Evolutionary conservation across 2,329 filamentous ascomycete genomes (phyloP), one percentile per base, ranked within the genome.

Genomic region (Dendryphion nanum): DNA sequence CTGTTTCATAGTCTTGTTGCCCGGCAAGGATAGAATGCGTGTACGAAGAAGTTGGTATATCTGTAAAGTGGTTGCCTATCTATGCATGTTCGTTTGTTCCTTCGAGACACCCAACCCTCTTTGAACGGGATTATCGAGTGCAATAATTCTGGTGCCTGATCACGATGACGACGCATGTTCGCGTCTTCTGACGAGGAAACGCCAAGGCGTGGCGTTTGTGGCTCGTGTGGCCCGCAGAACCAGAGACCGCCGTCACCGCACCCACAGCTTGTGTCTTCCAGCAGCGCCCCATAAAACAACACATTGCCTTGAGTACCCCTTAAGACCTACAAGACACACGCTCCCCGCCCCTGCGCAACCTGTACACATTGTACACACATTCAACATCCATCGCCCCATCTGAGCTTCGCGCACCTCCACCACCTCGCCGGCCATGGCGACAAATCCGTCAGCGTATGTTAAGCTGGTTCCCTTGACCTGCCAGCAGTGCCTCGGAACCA

Each of bases 371-470:
- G 7, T n/a, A 8, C 8, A 26, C 23, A 26, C 23, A 26, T 26
- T n/a, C 8, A 8, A 26, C 23, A n/a, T 26, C 23, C n/a, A 26
- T n/a, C n/a, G n/a, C 23, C 8, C 30, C 26, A 21, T 30, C 29
- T n/a, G n/a, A n/a, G n/a, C n/a, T n/a, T n/a, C n/a, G n/a, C n/a
- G n/a, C n/a, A n/a, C n/a, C 26, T 19, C 10, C 26, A 21, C 18
- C 18, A 28, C 32, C 23, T 34, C 50, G 63, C 61, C 61, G 40
- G 51, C 43, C 50, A 68, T 67, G 65, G 61, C 64, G 58, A 55
- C 59, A 41, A 67, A 64, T 47, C 63, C 65, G 42, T 64, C 64
- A 61, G 64, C 65, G 65, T 68, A 59, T 31, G 63, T 57, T 40
- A 16, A 35, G n/a, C n/a, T n/a, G n/a, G 44, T 31, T 41, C 43